Percentiles rank a stretch among this genome's conserved stretches.
Conservation (phyloP, 306 rosid species). For the Prunus campanulata region DNA sequence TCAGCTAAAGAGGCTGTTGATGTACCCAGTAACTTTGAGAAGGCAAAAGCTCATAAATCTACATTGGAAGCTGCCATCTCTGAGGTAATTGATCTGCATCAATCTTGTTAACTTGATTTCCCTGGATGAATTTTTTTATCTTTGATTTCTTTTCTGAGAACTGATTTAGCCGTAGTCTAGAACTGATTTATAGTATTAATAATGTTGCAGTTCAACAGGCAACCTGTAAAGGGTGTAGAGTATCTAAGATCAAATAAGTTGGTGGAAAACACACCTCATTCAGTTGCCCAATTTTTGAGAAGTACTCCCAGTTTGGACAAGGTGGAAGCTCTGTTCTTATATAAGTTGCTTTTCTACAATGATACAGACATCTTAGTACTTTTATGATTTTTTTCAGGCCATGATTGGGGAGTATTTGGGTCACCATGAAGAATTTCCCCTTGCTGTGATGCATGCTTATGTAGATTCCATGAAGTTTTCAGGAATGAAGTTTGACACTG, state of each 20-base stretch:
- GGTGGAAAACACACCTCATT: slow-evolving; percentile 79
- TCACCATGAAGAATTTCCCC: slow-evolving; percentile 98
- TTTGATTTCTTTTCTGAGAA: slow-evolving; percentile 12
- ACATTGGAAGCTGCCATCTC: slow-evolving; percentile 91
- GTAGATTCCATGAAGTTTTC: slow-evolving; percentile 90
- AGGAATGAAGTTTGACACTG: slow-evolving; percentile 85
- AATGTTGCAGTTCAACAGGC: slow-evolving; percentile 85
- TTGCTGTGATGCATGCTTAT: slow-evolving; percentile 96
- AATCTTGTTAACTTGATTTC: slow-evolving; percentile 18
- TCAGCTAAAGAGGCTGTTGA: slow-evolving; percentile 67
- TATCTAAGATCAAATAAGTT: slow-evolving; percentile 79
- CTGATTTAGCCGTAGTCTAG: slow-evolving; percentile 23
- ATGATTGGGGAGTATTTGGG: slow-evolving; percentile 96
- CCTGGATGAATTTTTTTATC: not conserved
- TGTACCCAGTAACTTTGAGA: slow-evolving; percentile 73
- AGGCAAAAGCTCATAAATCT: slow-evolving; percentile 95
- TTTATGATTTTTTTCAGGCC: slow-evolving; percentile 55
- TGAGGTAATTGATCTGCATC: slow-evolving; percentile 47
- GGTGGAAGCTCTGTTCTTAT: slow-evolving; percentile 49
- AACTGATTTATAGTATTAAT: slow-evolving; percentile 49
- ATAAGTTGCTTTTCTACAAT: slow-evolving; percentile 20
- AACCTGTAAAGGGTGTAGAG: slow-evolving; percentile 82
- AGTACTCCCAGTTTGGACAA: slow-evolving; percentile 80
- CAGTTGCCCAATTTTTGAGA: slow-evolving; percentile 91
- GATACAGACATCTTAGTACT: slow-evolving; percentile 21